Evolutionary conservation across 257 asterid genomes (phyloP).

Genomic region (Salvia hispanica): DNA sequence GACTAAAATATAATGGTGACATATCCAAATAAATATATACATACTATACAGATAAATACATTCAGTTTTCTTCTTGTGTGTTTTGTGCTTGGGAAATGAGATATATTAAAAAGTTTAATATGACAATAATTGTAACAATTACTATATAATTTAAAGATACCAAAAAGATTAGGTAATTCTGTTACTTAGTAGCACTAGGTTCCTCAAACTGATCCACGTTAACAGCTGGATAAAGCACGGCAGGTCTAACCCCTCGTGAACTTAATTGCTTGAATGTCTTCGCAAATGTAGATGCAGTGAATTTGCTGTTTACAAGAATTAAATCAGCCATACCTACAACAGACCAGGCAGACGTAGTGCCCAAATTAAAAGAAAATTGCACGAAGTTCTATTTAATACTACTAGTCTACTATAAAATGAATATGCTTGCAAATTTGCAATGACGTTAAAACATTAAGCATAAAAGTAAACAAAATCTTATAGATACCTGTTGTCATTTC

Average conservation of each 20-base stretch:
- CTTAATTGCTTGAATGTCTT: constrained; percentile 75
- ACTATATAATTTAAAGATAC: constrained; percentile 38
- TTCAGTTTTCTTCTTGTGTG: not conserved
- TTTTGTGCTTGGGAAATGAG: not conserved
- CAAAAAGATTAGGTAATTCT: constrained; percentile 35
- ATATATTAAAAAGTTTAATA: not conserved
- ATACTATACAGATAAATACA: not conserved
- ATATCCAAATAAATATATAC: constrained; percentile 19
- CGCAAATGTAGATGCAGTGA: constrained; percentile 91
- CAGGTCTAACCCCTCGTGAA: constrained; percentile 73
- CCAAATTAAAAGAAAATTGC: constrained; percentile 8
- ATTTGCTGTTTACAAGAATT: constrained; percentile 89
- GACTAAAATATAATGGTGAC: not conserved
- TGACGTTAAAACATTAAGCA: not conserved
- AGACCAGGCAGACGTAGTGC: constrained; percentile 23
- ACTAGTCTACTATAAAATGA: not conserved
- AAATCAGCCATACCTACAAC: constrained; percentile 89
- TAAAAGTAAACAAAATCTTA: not conserved
- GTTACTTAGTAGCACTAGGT: constrained; percentile 66
- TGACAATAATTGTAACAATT: constrained; percentile 22
- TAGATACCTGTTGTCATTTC: constrained; percentile 83
- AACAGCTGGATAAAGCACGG: constrained; percentile 95
- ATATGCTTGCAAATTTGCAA: not conserved
- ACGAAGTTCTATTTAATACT: not conserved
- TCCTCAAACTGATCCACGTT: constrained; percentile 76